These are phyloP conservation scores for Pichia sp. DNA, from an alignment of 1,139 yeast genomes.

Conservation along the genomic window DNA sequence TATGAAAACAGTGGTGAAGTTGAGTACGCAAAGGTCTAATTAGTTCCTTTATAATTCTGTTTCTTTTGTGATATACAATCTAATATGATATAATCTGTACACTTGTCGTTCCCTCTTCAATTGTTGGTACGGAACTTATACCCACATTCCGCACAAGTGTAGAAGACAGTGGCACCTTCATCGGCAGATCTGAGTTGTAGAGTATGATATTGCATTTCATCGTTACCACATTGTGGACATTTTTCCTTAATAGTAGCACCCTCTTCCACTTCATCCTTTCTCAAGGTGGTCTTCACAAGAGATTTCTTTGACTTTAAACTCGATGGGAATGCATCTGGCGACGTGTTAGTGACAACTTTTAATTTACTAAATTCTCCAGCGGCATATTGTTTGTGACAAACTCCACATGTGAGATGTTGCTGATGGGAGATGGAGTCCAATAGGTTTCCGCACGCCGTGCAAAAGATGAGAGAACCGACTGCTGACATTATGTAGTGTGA, in stretches of 20 bases:
- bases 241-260: slow-evolving; percentile 96
- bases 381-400: slow-evolving; percentile 58
- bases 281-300: slow-evolving; percentile 78
- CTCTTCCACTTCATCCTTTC: slow-evolving; percentile 74
- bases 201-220: slow-evolving; percentile 97
- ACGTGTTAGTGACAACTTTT: slow-evolving; percentile 79
- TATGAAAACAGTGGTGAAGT: slow-evolving; percentile 82
- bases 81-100: neutral
- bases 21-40: slow-evolving; percentile 52
- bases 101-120: slow-evolving; percentile 26
- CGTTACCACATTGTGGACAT: slow-evolving; percentile 96
- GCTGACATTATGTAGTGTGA: slow-evolving; percentile 66
- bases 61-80: neutral
- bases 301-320: slow-evolving; percentile 72
- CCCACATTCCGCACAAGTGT: slow-evolving; percentile 90
- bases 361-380: slow-evolving; percentile 60
- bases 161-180: slow-evolving; percentile 96
- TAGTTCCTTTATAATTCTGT: slow-evolving; percentile 1
- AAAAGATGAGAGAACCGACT: slow-evolving; percentile 90
- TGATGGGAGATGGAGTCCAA: slow-evolving; percentile 61
- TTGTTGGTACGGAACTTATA: slow-evolving; percentile 92
- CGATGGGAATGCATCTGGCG: slow-evolving; percentile 92
- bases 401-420: slow-evolving; percentile 21
- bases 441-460: slow-evolving; percentile 89
- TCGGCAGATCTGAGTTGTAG: slow-evolving; percentile 95